These are phyloP conservation scores for Amylocystis lapponica DNA, from an alignment of 768 basidiomycete species.

Conservation along the genomic window DNA sequence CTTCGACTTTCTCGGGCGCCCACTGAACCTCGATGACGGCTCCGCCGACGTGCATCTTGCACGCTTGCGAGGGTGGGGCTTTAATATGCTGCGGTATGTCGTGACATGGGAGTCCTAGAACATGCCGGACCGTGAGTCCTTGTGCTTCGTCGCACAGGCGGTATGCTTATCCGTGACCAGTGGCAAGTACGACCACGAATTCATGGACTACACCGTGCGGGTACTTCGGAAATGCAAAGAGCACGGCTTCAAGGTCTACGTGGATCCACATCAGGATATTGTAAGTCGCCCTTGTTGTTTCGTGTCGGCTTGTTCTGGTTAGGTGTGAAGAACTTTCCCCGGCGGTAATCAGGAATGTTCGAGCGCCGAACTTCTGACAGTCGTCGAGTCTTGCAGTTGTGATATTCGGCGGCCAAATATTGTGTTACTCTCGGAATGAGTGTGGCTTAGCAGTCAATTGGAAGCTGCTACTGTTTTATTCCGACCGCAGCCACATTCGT, in stretches of 20 bases:
- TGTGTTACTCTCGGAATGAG: too few relatives aligned
- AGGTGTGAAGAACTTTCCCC: too few relatives aligned
- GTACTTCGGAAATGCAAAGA: constrained; percentile 89
- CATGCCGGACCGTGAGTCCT: constrained; percentile 85
- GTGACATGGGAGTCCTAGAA: constrained; percentile 97
- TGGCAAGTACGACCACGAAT: constrained; percentile 84
- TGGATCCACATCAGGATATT: constrained; percentile 95
- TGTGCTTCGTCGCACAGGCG: not conserved
- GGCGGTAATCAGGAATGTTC: too few relatives aligned
- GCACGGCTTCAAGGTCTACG: constrained; percentile 85
- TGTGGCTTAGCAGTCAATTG: too few relatives aligned
- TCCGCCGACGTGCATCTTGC: constrained; percentile 81
- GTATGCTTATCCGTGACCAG: constrained; percentile 34
- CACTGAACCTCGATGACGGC: constrained; percentile 80
- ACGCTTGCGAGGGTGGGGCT: constrained; percentile 90
- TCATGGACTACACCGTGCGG: constrained; percentile 85
- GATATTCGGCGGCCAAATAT: too few relatives aligned
- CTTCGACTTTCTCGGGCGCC: constrained; percentile 70
- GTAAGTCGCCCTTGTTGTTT: constrained; percentile 48
- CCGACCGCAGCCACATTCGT: too few relatives aligned
- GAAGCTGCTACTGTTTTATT: too few relatives aligned
- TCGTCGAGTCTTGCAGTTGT: too few relatives aligned
- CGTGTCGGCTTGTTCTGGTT: constrained; percentile 2
- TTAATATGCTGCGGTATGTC: constrained; percentile 76
- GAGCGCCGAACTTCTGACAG: too few relatives aligned